Evolutionary conservation across 257 asterid genomes (phyloP).

Genomic region (Gentiana macrophylla): DNA sequence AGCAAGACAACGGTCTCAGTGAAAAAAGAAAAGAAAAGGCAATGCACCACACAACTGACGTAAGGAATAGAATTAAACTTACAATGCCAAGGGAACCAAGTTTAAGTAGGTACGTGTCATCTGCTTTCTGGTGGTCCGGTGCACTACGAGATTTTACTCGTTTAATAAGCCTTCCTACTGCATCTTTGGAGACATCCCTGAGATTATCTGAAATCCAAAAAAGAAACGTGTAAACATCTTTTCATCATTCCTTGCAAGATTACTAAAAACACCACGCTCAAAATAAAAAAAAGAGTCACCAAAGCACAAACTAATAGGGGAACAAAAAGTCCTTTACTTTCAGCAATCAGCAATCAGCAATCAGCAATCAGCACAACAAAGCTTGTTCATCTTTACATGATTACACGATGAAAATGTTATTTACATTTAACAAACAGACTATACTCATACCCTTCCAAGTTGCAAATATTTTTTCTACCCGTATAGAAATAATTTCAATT

Average conservation of each 20-base stretch:
- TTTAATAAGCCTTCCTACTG: conserved; percentile 54
- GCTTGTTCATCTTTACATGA: too few relatives aligned
- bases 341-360: too few relatives aligned
- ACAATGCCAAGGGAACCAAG: conserved; percentile 32
- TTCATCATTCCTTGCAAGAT: conserved; percentile 8
- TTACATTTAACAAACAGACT: too few relatives aligned
- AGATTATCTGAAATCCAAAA: conserved; percentile 47
- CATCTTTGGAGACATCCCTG: conserved; percentile 50
- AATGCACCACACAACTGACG: too few relatives aligned
- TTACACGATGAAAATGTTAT: too few relatives aligned
- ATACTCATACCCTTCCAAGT: too few relatives aligned
- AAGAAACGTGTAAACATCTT: too few relatives aligned
- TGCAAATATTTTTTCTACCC: too few relatives aligned
- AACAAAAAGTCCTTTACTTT: not conserved
- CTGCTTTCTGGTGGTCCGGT: conserved; percentile 41
- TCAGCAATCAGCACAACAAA: too few relatives aligned
- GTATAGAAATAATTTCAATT: too few relatives aligned
- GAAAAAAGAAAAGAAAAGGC: not conserved
- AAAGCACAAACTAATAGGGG: too few relatives aligned
- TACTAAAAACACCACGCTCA: conserved; percentile 32
- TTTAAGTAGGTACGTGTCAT: conserved; percentile 41
- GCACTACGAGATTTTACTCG: conserved; percentile 36
- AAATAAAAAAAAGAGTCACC: conserved; percentile 2
- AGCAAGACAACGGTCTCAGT: too few relatives aligned
- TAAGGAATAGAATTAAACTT: not conserved